A percentile compares a stretch with the other conserved stretches of the same genome.
Conservation (phyloP, 192 early-diverging fungal genomes). For the Coemansia sp. region DNA sequence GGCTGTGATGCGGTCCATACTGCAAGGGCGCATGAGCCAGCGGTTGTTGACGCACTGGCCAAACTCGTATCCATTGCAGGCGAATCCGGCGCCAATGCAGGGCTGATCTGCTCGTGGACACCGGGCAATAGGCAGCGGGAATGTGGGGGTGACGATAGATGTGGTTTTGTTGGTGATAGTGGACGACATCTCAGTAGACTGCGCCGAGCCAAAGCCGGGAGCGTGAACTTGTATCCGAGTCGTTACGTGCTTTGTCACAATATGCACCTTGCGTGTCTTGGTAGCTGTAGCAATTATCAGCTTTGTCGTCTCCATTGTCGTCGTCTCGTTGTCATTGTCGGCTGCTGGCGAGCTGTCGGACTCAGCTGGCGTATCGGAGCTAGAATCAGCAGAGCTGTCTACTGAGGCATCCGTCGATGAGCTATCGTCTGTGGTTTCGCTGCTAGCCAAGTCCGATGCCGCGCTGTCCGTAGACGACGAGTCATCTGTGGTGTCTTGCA, state of each 20-base stretch:
- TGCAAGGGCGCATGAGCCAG: constrained; percentile 54
- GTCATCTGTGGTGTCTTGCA: neutral
- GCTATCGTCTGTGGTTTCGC: neutral
- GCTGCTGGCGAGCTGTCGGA: neutral
- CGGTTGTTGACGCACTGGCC: constrained; percentile 51
- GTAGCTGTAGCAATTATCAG: constrained; percentile 29
- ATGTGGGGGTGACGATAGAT: constrained; percentile 47
- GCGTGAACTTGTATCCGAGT: constrained; percentile 12
- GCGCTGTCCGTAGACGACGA: neutral
- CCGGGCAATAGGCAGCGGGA: constrained; percentile 39
- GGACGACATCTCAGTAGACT: constrained; percentile 1
- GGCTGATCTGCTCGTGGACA: constrained; percentile 45
- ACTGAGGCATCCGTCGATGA: neutral
- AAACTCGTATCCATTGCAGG: constrained; percentile 53
- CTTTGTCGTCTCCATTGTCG: constrained; percentile 41
- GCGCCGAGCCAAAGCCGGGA: neutral
- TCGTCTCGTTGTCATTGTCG: constrained; percentile 33
- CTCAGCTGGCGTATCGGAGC: neutral
- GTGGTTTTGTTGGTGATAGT: constrained; percentile 28
- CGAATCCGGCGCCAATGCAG: constrained; percentile 42
- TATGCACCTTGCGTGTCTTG: constrained; percentile 31
- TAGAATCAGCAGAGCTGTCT: neutral
- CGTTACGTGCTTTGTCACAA: constrained; percentile 30
- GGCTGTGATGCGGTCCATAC: constrained; percentile 37
- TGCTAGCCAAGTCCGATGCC: neutral